These are phyloP conservation scores for Diaporthe sp. DNA, from an alignment of 2,329 filamentous ascomycete genomes.

Conservation along the genomic window DNA sequence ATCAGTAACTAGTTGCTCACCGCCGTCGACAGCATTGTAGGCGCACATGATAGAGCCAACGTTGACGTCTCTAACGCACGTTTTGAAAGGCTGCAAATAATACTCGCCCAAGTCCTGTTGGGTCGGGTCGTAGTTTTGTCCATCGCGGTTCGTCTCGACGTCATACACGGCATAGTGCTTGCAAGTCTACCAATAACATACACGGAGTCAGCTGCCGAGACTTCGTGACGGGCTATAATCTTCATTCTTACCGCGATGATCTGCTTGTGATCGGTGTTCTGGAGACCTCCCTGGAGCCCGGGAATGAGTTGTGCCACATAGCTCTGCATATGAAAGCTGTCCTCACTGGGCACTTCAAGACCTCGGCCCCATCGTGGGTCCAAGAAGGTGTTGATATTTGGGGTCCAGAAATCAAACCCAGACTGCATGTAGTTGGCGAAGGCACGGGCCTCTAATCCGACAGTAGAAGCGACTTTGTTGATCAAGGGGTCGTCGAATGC, in stretches of 20 bases:
- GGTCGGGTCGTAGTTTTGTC: slow-evolving; percentile 62
- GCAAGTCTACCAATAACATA: slow-evolving; percentile 61
- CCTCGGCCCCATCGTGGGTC: slow-evolving; percentile 75
- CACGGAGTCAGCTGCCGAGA: slow-evolving; percentile 42
- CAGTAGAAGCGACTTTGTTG: not conserved
- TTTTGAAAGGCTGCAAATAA: slow-evolving; percentile 75
- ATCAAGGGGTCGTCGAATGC: not conserved
- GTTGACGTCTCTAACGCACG: slow-evolving; percentile 70
- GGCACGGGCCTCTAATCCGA: slow-evolving; percentile 51
- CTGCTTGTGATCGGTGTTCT: not conserved
- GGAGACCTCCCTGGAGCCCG: not conserved
- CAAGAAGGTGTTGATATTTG: slow-evolving; percentile 76
- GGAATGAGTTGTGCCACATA: not conserved
- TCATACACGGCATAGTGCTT: slow-evolving; percentile 74
- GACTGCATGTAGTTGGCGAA: slow-evolving; percentile 49
- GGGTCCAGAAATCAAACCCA: slow-evolving; percentile 72
- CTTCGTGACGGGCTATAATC: not conserved
- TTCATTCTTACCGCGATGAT: not conserved
- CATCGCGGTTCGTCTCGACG: slow-evolving; percentile 57
- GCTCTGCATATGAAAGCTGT: not conserved
- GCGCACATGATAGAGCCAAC: slow-evolving; percentile 73
- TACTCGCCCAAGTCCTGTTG: slow-evolving; percentile 77
- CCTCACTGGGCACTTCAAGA: slow-evolving; percentile 63
- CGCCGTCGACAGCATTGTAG: slow-evolving; percentile 76
- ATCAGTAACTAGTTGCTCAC: slow-evolving; percentile 50